Base-by-base conservation (phyloP, 169 alveolate genomes). In the Cryptosporidium tyzzeri region DNA sequence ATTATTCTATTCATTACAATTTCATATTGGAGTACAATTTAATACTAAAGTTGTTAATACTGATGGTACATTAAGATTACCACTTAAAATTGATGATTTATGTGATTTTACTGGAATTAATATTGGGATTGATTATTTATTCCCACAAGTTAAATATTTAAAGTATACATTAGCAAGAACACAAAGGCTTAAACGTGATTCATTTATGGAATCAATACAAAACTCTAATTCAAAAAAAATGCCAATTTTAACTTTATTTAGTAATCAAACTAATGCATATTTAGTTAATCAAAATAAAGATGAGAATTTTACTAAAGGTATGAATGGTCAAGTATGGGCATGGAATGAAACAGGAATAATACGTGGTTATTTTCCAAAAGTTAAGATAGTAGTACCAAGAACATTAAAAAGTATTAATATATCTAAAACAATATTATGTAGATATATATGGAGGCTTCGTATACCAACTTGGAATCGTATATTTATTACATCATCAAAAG, bases 261-360 rank as follows among this genome's bases (percentile, higher is more conserved):
- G 71, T 8, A 73, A 73, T 55, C 70, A 53, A 31, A 51, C 86
- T 10, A 71, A 48, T 50, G 61, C 61, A 16, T 73, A 31, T 59
- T 35, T 33, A 26, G 31, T 10, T 14, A 73, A 58, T 33, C 51
- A 73, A 59, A 55, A 33, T 33, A 33, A 18, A 29, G 74, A 59
- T 65, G 41, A 80, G 14, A 45, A 55, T 29, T 29, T 2, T 23
- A 9, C 68, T 33, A 39, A 44, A 12, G 41, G 45, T 29, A 45
- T 37, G 23, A 70, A 48, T 70, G 65, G 67, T 29, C 41, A 70
- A 21, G 89, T 62, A 23, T 65, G 55, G 61, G 89, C 89, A 37
- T 80, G 89, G 89, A 80, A 80, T 80, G 89, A 80, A 48, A 80
- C 89, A 37, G 67, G 89, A 48, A 65, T 80, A 44, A 80, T 80